Conservation (phyloP, 2,329 filamentous ascomycete genomes). For the Pseudogymnoascus pannorum region DNA sequence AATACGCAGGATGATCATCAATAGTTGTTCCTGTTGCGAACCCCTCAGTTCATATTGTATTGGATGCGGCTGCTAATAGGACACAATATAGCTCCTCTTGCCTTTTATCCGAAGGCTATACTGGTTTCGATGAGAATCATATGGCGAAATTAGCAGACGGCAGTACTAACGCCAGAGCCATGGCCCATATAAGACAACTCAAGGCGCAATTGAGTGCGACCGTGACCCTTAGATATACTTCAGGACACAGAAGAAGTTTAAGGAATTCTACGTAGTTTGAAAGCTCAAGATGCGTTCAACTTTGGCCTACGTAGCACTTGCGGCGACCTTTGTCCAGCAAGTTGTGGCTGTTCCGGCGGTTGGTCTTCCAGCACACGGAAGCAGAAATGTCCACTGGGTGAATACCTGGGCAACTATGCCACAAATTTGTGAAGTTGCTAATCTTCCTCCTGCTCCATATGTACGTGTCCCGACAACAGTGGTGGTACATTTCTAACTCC, state of each 20-base stretch:
- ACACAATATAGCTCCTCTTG: neutral
- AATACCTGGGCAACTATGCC: conserved; percentile 61
- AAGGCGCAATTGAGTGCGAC: neutral
- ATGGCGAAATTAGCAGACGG: neutral
- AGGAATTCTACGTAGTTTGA: neutral
- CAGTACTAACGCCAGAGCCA: neutral
- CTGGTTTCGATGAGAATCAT: neutral
- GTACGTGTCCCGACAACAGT: conserved; percentile 31
- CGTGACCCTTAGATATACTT: neutral
- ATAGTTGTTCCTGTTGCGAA: neutral
- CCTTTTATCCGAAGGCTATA: neutral
- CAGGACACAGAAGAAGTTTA: neutral
- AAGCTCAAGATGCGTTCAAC: neutral
- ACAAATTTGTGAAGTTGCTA: conserved; percentile 53
- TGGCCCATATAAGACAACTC: neutral
- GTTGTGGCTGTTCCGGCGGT: neutral
- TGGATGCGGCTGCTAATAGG: neutral
- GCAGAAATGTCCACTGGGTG: conserved; percentile 46
- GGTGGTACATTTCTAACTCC: conserved; percentile 13
- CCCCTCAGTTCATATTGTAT: conserved; percentile 2
- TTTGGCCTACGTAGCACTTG: neutral
- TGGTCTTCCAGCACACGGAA: neutral
- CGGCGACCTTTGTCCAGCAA: neutral
- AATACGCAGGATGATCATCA: neutral
- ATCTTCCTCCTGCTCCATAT: conserved; percentile 54